Base-by-base conservation (phyloP, 805 yeast species). In the Metschnikowia chrysomelidarum region DNA sequence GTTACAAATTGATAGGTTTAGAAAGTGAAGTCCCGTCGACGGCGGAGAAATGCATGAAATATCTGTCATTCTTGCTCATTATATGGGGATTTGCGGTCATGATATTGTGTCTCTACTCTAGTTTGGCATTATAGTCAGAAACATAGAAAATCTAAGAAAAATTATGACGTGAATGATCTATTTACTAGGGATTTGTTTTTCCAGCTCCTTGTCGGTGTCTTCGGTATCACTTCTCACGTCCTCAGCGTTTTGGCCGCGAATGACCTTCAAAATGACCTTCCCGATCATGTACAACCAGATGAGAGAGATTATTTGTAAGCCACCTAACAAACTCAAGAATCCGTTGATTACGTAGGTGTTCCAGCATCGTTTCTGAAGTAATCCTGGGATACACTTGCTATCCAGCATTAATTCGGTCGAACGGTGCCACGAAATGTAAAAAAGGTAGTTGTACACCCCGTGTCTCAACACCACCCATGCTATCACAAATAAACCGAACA, bases 171-270 rank as follows among this genome's bases (percentile, higher is more conserved):
- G 24, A 27, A n/a, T 7, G 11, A 11, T 24, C 30, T 36, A 36
- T 30, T 36, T 31, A 25, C 29, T 27, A 7, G 32, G 16, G 13
- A 13, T 41, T 4, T 30, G 34, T 18, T 30, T 31, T n/a, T 24
- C 14, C 35, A 24, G 26, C 17, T 62, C 68, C 4, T 41, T 51
- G 22, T 60, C 67, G 8, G 67, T 69, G 33, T 80, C 87, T 36
- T 85, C 94, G 37, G 73, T 81, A 49, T 86, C 95, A 54, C 91
- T 81, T 60, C 96, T 76, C 20, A 82, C 81, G 57, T 88, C 96
- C 49, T 86, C 95, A 2, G 96, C 96, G 22, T 78, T 77, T 15
- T 61, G 68, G 4, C 96, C 96, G 7, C 72, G 66, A 17, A 87
- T 43, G 16, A 87, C 91, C 54, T 73, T 79, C 36, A 70, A 56